Conservation (phyloP, 1,284 basidiomycete species). For the Testicularia cyperi region DNA sequence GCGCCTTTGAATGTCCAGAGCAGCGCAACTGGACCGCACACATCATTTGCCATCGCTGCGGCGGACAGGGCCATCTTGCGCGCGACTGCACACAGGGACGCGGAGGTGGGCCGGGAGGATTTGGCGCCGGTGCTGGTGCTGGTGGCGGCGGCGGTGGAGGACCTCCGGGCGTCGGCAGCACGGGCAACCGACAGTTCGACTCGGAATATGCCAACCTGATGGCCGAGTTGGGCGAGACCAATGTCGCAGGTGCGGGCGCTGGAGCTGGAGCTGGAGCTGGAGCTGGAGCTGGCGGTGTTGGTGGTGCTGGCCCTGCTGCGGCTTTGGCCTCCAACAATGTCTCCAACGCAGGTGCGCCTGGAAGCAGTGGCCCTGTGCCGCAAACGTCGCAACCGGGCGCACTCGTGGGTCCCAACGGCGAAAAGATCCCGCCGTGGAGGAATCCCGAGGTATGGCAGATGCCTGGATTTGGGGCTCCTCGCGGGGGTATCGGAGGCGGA, state of each 20-base stretch:
- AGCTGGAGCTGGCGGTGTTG: slow-evolving; percentile 8
- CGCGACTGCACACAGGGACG: slow-evolving; percentile 51
- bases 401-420: slow-evolving; percentile 45
- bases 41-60: slow-evolving; percentile 58
- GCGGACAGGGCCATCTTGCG: slow-evolving; percentile 57
- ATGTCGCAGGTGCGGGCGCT: slow-evolving; percentile 61
- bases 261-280: slow-evolving; percentile 2
- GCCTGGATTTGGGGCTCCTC: slow-evolving; percentile 31
- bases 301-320: slow-evolving; percentile 3
- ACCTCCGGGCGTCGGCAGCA: slow-evolving; percentile 62
- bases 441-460: slow-evolving; percentile 55
- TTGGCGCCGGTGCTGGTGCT: slow-evolving; percentile 69
- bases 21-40: slow-evolving; percentile 56
- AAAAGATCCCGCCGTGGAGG: slow-evolving; percentile 59
- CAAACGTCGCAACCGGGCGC: no score
- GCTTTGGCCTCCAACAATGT: no score
- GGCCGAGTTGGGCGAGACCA: slow-evolving; percentile 93
- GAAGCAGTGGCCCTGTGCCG: not conserved
- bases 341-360: no score
- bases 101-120: no score
- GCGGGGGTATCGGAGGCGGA: slow-evolving; percentile 11
- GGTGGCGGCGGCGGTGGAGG: slow-evolving; percentile 70
- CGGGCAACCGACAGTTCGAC: slow-evolving; percentile 69
- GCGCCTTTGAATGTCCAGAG: slow-evolving; percentile 58
- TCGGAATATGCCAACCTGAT: slow-evolving; percentile 95